Evolutionary conservation across 2,329 filamentous ascomycete species (phyloP), one percentile per base, ranked within the genome.

Genomic region (Colletotrichum somersetense): DNA sequence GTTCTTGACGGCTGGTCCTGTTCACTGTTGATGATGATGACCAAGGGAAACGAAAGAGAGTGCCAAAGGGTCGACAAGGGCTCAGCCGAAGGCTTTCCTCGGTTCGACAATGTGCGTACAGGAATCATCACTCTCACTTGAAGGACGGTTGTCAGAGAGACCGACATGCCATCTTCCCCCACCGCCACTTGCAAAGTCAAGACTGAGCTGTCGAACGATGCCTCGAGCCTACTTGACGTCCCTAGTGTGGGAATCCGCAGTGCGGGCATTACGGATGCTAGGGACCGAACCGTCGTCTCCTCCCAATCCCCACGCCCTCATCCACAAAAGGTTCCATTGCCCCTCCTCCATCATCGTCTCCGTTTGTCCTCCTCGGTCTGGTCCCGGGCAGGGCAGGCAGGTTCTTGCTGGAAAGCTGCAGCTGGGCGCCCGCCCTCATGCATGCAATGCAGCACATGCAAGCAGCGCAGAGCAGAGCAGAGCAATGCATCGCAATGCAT

Each of bases 401-500:
- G 35, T 48, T 23, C 26, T 61, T 14, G 40, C 53, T 64, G 33
- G 58, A 18, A 64, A 30, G 46, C 53, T 61, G 65, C 59, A 72
- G 66, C 64, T 62, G 69, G 59, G 59, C 66, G 58, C 59, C 52
- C 59, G 69, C 65, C 40, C 40, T 59, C 38, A 46, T 35, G 48
- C 62, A 64, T 69, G 69, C 69, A 69, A 69, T 69, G 69, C 69
- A 70, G 30, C 66, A 59, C 59, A 72, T 72, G 55, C 70, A 65
- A 59, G 48, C 46, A 69, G 61, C 26, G 66, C 66, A 69, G 68
- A 30, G 65, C 69, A 69, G 59, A 55, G 55, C 69, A 26, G 64
- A n/a, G n/a, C n/a, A n/a, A n/a, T n/a, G n/a, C n/a, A n/a, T n/a
- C n/a, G n/a, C n/a, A n/a, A n/a, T n/a, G n/a, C n/a, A n/a, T n/a